Conservation (phyloP, 805 yeast species). For the Ogataea degrootiae region DNA sequence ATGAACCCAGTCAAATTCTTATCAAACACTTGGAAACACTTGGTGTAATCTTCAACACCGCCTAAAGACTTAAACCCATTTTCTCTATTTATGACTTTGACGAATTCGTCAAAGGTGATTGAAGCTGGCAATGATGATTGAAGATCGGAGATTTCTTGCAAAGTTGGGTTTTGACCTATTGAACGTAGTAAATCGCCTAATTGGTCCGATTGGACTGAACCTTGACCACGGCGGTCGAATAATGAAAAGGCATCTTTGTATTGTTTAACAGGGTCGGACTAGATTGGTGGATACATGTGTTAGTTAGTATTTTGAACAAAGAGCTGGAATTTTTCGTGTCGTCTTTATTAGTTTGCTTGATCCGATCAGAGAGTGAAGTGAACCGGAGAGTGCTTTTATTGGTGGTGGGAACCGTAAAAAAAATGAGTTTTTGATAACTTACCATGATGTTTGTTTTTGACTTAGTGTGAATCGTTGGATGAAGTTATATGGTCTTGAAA, state of each 20-base stretch:
- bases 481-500: too few species aligned
- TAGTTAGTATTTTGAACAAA: background rate
- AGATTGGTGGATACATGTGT: background rate
- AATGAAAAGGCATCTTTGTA: conserved; percentile 93
- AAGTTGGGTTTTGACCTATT: conserved; percentile 97
- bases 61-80: conserved; percentile 86
- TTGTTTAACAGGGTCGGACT: conserved; percentile 28
- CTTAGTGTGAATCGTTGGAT: too few species aligned
- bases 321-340: too few species aligned
- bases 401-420: too few species aligned
- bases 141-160: conserved; percentile 71
- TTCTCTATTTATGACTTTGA: conserved; percentile 74
- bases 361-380: too few species aligned
- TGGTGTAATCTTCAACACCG: conserved; percentile 86
- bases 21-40: conserved; percentile 96
- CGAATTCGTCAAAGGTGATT: conserved; percentile 73
- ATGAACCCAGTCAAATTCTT: conserved; percentile 93
- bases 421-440: too few species aligned
- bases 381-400: too few species aligned
- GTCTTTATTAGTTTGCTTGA: too few species aligned
- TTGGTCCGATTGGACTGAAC: conserved; percentile 76
- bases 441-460: too few species aligned
- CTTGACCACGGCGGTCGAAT: conserved; percentile 94
- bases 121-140: conserved; percentile 30
- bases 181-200: conserved; percentile 94